phyloP scores from a whole-genome alignment of 2,329 filamentous ascomycete species.

The Ceratocystis alfenasii region DNA sequence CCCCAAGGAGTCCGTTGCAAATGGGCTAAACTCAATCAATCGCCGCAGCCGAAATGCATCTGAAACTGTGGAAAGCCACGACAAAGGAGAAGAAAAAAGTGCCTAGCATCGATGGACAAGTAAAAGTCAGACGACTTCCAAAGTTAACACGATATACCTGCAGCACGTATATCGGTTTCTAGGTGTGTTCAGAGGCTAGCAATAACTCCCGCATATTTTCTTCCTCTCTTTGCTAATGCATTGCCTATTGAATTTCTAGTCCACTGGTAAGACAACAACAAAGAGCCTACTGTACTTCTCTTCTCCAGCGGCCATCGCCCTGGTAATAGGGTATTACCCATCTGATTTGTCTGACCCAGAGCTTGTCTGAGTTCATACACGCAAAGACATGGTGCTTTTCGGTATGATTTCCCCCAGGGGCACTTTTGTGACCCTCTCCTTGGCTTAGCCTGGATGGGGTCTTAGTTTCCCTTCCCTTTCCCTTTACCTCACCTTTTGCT shows the following conservation, averaged over 20 bases:
- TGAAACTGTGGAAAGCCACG: too few relatives aligned
- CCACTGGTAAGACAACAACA: not conserved
- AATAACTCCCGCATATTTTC: not conserved
- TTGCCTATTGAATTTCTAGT: not conserved
- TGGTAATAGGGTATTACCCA: not conserved
- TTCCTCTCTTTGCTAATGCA: not conserved
- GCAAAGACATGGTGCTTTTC: not conserved
- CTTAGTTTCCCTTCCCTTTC: constrained; percentile 2
- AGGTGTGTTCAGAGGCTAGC: not conserved
- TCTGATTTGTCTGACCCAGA: not conserved
- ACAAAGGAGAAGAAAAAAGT: too few relatives aligned
- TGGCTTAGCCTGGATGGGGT: not conserved
- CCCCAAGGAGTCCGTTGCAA: not conserved
- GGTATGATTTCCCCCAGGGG: constrained; percentile 8
- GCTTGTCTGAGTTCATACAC: not conserved
- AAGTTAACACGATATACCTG: too few relatives aligned
- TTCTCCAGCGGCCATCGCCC: not conserved
- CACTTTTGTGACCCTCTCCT: constrained; percentile 13
- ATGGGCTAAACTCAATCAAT: not conserved
- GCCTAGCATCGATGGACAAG: too few relatives aligned
- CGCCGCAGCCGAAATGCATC: not conserved
- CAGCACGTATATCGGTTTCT: not conserved
- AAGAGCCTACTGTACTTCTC: not conserved
- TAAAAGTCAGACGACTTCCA: too few relatives aligned
- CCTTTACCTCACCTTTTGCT: not conserved